These are phyloP conservation scores for Ilex asprella DNA, from an alignment of 257 asterid species.

Conservation along the genomic window DNA sequence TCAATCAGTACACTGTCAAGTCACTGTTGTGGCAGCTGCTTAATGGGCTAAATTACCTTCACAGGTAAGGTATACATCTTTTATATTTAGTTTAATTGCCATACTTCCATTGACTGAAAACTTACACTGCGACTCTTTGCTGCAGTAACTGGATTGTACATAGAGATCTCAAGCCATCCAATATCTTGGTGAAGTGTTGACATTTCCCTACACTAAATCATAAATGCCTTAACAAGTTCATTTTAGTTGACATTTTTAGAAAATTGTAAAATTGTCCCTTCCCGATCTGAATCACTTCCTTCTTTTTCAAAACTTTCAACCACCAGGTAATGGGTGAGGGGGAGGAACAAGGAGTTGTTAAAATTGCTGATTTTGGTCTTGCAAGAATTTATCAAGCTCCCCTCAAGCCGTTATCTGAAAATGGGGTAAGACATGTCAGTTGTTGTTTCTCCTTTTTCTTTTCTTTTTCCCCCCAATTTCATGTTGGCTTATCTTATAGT, in stretches of 20 bases:
- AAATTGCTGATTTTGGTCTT: conserved; percentile 97
- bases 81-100: conserved; percentile 1
- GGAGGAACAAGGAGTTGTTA: conserved; percentile 94
- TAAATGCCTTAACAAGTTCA: not conserved
- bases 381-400: conserved; percentile 98
- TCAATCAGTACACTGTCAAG: conserved; percentile 75
- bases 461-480: not conserved
- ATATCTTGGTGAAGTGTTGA: conserved; percentile 62
- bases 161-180: conserved; percentile 97
- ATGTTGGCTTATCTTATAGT: no score
- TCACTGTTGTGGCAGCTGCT: conserved; percentile 98
- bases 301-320: conserved; percentile 12
- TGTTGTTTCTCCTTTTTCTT: not conserved
- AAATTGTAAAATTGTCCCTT: not conserved
- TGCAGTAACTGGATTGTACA: conserved; percentile 98
- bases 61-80: conserved; percentile 47
- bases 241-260: no score
- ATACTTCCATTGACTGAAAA: conserved; percentile 5
- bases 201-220: not conserved
- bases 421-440: conserved; percentile 62
- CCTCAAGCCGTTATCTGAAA: conserved; percentile 71
- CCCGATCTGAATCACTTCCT: conserved; percentile 4
- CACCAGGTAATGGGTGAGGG: conserved; percentile 97
- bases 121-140: conserved; percentile 10
- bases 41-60: conserved; percentile 93